phyloP scores from a whole-genome alignment of 305 asterid genomes.

The Caryopteris hybrid region DNA sequence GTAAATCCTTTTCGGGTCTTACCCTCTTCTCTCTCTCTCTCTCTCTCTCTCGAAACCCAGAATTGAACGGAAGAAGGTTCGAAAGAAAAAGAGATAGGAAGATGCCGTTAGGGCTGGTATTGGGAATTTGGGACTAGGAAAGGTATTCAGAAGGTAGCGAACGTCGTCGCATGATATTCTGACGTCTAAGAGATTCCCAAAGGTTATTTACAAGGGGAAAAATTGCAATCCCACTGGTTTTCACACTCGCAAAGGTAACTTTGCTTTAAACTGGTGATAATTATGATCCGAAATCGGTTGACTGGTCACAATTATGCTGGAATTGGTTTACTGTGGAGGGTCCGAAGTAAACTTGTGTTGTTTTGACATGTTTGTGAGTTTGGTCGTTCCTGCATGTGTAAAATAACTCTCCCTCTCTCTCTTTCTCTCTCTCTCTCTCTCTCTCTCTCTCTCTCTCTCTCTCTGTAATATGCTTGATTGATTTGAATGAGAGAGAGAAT shows the following conservation, averaged over 20 bases:
- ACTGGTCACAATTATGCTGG: neutral
- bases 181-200: conserved; percentile 56
- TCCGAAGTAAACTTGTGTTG: neutral
- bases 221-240: conserved; percentile 83
- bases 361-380: neutral
- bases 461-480: too few species aligned
- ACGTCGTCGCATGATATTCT: conserved; percentile 72
- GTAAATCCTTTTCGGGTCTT: too few species aligned
- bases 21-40: too few species aligned
- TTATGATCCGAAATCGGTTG: neutral
- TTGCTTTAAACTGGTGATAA: neutral
- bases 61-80: neutral
- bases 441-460: too few species aligned
- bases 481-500: neutral
- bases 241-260: conserved; percentile 78
- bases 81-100: neutral
- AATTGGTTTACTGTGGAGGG: neutral
- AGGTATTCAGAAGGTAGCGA: conserved; percentile 66
- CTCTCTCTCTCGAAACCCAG: neutral
- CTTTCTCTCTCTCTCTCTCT: too few species aligned
- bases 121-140: conserved; percentile 64
- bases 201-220: conserved; percentile 70
- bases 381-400: neutral
- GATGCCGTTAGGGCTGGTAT: conserved; percentile 67
- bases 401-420: too few species aligned